A percentile compares a stretch with the other conserved stretches of the same genome.
Conservation (phyloP, 2,329 filamentous ascomycete species). For the Colletotrichum costaricense region DNA sequence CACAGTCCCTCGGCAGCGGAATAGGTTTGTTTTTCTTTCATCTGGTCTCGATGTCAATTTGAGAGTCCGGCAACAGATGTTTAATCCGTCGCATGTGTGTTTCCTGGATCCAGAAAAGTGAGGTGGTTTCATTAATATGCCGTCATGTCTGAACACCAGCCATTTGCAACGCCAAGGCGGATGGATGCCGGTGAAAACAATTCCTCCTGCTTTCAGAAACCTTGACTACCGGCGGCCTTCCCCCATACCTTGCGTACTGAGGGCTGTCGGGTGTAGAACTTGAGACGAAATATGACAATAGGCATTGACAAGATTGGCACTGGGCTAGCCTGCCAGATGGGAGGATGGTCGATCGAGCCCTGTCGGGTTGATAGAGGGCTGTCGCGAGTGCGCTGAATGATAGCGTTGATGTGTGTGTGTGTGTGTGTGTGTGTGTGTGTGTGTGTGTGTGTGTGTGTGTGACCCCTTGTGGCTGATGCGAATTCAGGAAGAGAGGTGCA, state of each 20-base stretch:
- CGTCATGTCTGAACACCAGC: background rate
- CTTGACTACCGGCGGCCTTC: conserved; percentile 2
- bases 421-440: background rate
- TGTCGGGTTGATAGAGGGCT: background rate
- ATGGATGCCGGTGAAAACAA: conserved; percentile 9
- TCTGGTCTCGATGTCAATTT: background rate
- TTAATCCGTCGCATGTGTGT: background rate
- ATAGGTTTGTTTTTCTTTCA: background rate
- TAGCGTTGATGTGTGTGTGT: background rate
- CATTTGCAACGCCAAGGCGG: conserved; percentile 24
- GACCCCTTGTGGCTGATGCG: background rate
- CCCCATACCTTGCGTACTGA: background rate
- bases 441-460: background rate
- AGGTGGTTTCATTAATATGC: conserved; percentile 12
- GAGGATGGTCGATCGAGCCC: background rate
- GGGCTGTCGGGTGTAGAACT: background rate
- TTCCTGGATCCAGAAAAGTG: background rate
- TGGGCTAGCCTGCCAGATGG: background rate
- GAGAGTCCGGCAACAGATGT: background rate
- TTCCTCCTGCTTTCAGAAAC: conserved; percentile 16
- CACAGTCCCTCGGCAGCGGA: background rate
- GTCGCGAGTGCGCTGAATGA: background rate
- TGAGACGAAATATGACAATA: background rate
- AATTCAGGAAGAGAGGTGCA: background rate
- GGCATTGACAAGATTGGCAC: background rate